Conservation (phyloP, 148 eudicot species). For the Camellia lanceoleosa region DNA sequence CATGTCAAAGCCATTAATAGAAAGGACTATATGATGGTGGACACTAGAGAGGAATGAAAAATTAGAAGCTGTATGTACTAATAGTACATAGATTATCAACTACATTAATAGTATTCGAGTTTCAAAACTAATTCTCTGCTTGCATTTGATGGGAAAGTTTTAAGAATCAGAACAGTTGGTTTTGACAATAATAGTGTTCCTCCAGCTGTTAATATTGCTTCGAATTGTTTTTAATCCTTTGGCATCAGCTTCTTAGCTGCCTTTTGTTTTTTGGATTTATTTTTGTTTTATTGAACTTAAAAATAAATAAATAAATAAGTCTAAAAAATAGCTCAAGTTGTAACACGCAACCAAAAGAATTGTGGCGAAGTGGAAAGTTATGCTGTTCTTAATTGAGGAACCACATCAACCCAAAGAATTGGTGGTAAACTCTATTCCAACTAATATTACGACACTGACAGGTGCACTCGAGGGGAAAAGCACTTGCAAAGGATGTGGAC, state of each 20-base stretch:
- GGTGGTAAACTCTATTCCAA: too few species aligned
- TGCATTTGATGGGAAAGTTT: background rate
- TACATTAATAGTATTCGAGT: background rate
- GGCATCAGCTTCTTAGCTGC: too few species aligned
- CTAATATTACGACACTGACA: conserved; percentile 8
- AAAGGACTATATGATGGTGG: background rate
- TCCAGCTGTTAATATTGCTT: background rate
- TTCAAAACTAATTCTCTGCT: background rate
- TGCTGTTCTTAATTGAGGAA: background rate
- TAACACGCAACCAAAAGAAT: too few species aligned
- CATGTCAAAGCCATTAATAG: background rate
- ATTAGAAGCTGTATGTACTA: background rate
- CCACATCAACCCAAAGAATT: too few species aligned
- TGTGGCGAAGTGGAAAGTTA: background rate
- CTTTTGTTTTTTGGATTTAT: too few species aligned
- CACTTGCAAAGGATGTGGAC: conserved; percentile 98
- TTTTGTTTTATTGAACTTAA: too few species aligned
- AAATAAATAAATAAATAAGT: too few species aligned
- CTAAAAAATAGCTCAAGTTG: too few species aligned
- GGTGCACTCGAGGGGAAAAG: conserved; percentile 99
- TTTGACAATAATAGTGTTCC: background rate
- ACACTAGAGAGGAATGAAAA: background rate
- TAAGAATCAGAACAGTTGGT: background rate
- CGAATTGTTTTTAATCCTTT: conserved; percentile 5
- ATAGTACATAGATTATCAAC: background rate